phyloP scores from a whole-genome alignment of 2,329 filamentous ascomycete species.

The Plectosphaerella cucumerina region DNA sequence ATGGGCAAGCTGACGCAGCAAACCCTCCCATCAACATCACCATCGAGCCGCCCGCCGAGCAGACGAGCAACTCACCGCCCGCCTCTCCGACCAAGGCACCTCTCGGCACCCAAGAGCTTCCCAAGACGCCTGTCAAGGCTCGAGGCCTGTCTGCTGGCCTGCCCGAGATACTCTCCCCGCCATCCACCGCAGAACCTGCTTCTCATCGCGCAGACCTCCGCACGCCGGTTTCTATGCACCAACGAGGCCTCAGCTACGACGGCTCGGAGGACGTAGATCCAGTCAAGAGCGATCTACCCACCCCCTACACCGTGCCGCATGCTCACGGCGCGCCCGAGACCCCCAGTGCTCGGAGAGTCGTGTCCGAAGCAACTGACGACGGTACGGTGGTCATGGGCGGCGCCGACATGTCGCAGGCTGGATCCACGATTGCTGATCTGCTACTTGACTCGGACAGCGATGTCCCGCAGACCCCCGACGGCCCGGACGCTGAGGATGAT shows the following conservation, averaged over 20 bases:
- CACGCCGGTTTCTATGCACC: neutral
- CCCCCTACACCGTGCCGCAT: neutral
- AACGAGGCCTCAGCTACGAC: neutral
- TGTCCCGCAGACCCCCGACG: neutral
- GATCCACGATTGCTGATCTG: slow-evolving; percentile 4
- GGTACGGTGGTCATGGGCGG: neutral
- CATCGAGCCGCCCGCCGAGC: slow-evolving; percentile 3
- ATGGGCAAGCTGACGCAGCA: too few relatives aligned
- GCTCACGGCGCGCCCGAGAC: neutral
- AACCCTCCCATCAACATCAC: slow-evolving; percentile 7
- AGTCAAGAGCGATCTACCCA: slow-evolving; percentile 1
- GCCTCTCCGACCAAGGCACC: too few relatives aligned
- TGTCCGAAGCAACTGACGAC: neutral
- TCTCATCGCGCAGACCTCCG: neutral
- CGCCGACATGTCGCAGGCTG: neutral
- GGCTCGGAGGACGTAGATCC: slow-evolving; percentile 2
- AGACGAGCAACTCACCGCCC: neutral
- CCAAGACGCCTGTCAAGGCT: neutral
- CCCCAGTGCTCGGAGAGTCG: neutral
- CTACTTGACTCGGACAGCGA: slow-evolving; percentile 2
- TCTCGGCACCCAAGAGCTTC: neutral
- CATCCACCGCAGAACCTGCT: neutral
- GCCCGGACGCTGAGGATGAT: slow-evolving; percentile 23
- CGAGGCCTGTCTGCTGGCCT: neutral
- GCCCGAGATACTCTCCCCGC: neutral